A percentile compares a stretch with the other conserved stretches of the same genome.
phyloP scores from a whole-genome alignment of 1,139 yeast species.

The Pichia sp. region DNA sequence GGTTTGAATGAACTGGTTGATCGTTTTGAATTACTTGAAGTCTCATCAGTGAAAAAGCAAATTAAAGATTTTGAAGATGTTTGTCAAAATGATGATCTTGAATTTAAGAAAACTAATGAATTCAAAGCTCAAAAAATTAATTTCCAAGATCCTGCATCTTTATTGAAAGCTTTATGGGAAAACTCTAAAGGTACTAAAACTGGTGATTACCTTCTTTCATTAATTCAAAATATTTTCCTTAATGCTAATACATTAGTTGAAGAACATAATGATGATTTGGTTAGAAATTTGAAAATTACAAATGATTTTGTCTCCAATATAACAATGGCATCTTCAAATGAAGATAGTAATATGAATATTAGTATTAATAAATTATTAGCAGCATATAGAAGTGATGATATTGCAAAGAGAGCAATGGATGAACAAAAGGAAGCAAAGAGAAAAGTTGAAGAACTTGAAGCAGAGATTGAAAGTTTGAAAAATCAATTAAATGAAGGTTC shows the following conservation, averaged over 20 bases:
- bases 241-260: conserved; percentile 49
- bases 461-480: conserved; percentile 76
- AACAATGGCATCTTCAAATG: conserved; percentile 53
- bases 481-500: conserved; percentile 74
- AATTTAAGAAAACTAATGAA: conserved; percentile 52
- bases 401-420: conserved; percentile 68
- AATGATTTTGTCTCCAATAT: conserved; percentile 82
- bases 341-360: conserved; percentile 71
- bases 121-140: conserved; percentile 51
- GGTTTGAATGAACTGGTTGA: conserved; percentile 62
- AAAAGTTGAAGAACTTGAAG: conserved; percentile 70
- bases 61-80: conserved; percentile 56
- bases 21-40: conserved; percentile 54
- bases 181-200: conserved; percentile 63
- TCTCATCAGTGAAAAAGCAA: conserved; percentile 59
- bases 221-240: conserved; percentile 78
- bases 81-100: conserved; percentile 66
- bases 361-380: conserved; percentile 75
- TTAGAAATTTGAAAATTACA: conserved; percentile 66
- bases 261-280: conserved; percentile 41
- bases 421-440: conserved; percentile 66
- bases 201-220: conserved; percentile 64
- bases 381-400: conserved; percentile 84
- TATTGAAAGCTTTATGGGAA: conserved; percentile 64
- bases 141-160: conserved; percentile 68